These are phyloP conservation scores for Clavispora vitiphila DNA, from an alignment of 805 yeast genomes.

Conservation along the genomic window DNA sequence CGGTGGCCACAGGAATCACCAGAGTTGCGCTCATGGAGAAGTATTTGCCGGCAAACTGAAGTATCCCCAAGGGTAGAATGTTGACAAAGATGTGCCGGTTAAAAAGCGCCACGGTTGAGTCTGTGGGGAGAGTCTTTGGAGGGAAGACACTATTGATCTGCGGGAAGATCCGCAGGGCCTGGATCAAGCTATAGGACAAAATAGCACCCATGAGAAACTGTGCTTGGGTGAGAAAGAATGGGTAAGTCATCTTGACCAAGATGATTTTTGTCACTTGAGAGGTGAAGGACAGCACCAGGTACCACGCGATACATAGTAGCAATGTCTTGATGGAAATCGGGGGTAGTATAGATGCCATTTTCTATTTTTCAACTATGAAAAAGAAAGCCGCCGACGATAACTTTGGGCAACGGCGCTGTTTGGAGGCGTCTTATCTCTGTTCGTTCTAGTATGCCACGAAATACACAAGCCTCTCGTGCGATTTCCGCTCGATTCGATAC, in stretches of 20 bases:
- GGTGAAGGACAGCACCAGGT: conserved; percentile 55
- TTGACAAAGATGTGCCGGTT: conserved; percentile 34
- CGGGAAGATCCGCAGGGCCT: conserved; percentile 28
- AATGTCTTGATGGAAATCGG: conserved; percentile 24
- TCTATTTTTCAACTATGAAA: neutral
- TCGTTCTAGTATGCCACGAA: no score
- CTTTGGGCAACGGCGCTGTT: neutral
- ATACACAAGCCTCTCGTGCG: no score
- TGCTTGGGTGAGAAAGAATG: conserved; percentile 59
- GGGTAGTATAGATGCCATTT: neutral
- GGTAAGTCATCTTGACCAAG: conserved; percentile 51
- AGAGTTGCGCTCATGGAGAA: conserved; percentile 63
- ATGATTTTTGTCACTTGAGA: conserved; percentile 60
- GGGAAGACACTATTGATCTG: conserved; percentile 38
- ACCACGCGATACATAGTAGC: conserved; percentile 53
- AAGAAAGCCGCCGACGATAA: neutral
- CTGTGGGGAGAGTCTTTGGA: conserved; percentile 47
- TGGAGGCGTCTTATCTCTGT: no score
- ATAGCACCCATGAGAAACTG: conserved; percentile 53
- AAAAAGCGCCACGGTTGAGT: conserved; percentile 19
- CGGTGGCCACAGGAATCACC: conserved; percentile 61
- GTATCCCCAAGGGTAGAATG: conserved; percentile 58
- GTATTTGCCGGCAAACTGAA: conserved; percentile 61
- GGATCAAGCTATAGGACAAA: conserved; percentile 37
- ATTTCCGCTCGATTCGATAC: neutral